These are phyloP conservation scores for Citrus sinensis DNA, from an alignment of 345 rosid genomes.

Conservation along the genomic window DVS_A1.0 CM039165.1:34997501-34998000, in stretches of 20 bases:
- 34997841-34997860: background rate
- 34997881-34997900: background rate
- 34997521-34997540: constrained; percentile 88
- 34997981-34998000: background rate
- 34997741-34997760: constrained; percentile 7
- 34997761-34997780: constrained; percentile 84
- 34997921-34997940: background rate
- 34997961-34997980: background rate
- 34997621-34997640: background rate
- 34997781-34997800: constrained; percentile 89
- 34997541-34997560: constrained; percentile 85
- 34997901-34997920: background rate
- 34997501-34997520: constrained; percentile 82
- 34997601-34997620: background rate
- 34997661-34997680: background rate
- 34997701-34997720: background rate
- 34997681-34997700: background rate
- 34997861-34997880: background rate
- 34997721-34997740: background rate
- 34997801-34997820: constrained; percentile 95
- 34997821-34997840: constrained; percentile 27
- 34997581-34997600: background rate
- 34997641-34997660: background rate
- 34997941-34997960: background rate
- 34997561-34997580: constrained; percentile 88